Evolutionary conservation across 805 yeast genomes (phyloP).

Genomic region (Ogataea wickerhamii): DNA sequence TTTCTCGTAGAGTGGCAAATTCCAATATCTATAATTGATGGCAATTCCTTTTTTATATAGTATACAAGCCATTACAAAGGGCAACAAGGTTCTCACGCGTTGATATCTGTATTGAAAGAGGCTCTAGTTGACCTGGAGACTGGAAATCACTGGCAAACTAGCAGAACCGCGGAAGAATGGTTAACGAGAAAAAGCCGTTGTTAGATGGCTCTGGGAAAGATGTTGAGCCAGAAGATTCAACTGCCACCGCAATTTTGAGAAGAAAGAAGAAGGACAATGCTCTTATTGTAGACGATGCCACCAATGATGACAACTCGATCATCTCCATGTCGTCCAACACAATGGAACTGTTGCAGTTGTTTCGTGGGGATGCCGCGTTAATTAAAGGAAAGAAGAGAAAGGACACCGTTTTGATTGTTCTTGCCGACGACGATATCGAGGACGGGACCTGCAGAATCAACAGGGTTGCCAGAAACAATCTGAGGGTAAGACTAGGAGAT

Average conservation of each 20-base stretch:
- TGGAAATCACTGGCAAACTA: background rate
- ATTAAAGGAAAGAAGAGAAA: conserved; percentile 98
- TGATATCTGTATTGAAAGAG: background rate
- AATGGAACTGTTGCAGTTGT: conserved; percentile 89
- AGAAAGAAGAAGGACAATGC: conserved; percentile 97
- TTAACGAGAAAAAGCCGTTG: conserved; percentile 34
- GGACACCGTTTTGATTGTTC: conserved; percentile 93
- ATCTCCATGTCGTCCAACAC: conserved; percentile 93
- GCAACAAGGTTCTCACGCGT: background rate
- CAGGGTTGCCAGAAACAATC: conserved; percentile 93
- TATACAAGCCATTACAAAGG: background rate
- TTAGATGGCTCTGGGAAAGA: conserved; percentile 37
- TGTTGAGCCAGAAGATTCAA: conserved; percentile 37
- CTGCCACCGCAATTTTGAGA: conserved; percentile 96
- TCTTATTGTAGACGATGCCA: conserved; percentile 92
- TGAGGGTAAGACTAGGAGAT: conserved; percentile 92
- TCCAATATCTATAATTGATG: background rate
- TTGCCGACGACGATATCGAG: conserved; percentile 94
- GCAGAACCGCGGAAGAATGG: conserved; percentile 19
- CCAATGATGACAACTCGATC: conserved; percentile 94
- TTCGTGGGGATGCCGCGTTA: conserved; percentile 96
- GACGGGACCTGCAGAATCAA: conserved; percentile 93
- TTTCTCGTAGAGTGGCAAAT: background rate
- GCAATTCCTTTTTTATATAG: background rate
- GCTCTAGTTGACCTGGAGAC: background rate